Conservation (phyloP, 441 rosid species). For the Raphanus hybrid region DNA sequence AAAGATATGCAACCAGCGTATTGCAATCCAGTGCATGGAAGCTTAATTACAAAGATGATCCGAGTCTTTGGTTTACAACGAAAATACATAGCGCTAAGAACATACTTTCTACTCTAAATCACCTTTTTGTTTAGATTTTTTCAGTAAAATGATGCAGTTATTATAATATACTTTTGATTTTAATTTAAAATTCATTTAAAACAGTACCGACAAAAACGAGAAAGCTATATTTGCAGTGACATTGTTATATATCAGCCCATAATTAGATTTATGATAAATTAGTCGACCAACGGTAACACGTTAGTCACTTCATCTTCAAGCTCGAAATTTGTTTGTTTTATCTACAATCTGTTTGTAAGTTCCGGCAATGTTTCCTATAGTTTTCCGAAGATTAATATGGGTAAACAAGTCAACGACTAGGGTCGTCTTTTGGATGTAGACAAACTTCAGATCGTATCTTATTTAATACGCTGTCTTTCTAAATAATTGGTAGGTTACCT, state of each 20-base stretch:
- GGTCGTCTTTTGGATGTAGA: constrained; percentile 32
- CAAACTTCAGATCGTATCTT: constrained; percentile 33
- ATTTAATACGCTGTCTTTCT: constrained; percentile 34
- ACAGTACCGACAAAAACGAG: not conserved
- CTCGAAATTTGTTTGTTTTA: constrained; percentile 2
- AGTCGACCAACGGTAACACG: not conserved
- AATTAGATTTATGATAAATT: not conserved
- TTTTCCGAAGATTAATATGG: constrained; percentile 29
- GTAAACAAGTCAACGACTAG: constrained; percentile 40
- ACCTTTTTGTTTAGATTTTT: not conserved
- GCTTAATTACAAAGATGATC: not conserved
- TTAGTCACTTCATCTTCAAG: constrained; percentile 6
- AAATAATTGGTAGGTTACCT: constrained; percentile 34
- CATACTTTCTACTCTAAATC: not conserved
- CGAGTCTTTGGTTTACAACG: not conserved
- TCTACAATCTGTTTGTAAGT: constrained; percentile 26
- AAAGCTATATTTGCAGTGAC: constrained; percentile 14
- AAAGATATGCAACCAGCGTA: not conserved
- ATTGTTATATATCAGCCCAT: not conserved
- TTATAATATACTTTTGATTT: not conserved
- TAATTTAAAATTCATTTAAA: not conserved
- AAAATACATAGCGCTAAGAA: not conserved
- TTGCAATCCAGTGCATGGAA: not conserved
- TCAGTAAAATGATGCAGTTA: not conserved
- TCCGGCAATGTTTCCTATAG: constrained; percentile 32